Conservation (phyloP, 2,329 filamentous ascomycete species). For the Proliferodiscus dingleyae region DNA sequence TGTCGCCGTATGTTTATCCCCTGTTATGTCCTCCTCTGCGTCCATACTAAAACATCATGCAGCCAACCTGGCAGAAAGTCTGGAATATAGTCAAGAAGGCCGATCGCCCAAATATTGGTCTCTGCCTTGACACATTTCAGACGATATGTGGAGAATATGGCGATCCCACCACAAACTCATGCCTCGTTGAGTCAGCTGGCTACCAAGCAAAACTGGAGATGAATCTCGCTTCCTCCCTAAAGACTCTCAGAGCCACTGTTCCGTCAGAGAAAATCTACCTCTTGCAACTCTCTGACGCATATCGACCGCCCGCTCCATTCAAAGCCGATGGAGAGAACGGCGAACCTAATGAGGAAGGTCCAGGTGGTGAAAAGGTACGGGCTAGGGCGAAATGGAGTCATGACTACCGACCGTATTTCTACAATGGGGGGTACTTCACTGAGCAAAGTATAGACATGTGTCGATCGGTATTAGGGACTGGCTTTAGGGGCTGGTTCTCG, state of each 20-base stretch:
- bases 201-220: constrained; percentile 39
- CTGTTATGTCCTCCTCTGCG: too few species aligned
- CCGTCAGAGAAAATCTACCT: constrained; percentile 69
- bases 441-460: constrained; percentile 50
- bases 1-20: constrained; percentile 38
- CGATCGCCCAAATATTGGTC: constrained; percentile 60
- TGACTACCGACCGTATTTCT: constrained; percentile 64
- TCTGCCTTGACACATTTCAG: constrained; percentile 78
- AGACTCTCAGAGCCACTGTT: constrained; percentile 50
- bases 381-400: constrained; percentile 67
- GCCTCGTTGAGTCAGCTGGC: constrained; percentile 46
- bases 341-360: not conserved
- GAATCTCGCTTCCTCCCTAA: constrained; percentile 49
- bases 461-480: constrained; percentile 61
- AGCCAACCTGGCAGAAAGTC: constrained; percentile 59
- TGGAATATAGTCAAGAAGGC: constrained; percentile 64
- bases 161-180: constrained; percentile 61
- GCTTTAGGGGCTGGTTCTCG: constrained; percentile 59
- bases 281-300: constrained; percentile 71
- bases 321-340: constrained; percentile 32
- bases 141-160: constrained; percentile 68
- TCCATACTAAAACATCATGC: too few species aligned
- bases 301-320: constrained; percentile 55
- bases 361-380: constrained; percentile 46
- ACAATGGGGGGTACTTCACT: constrained; percentile 66